phyloP scores from a whole-genome alignment of 805 yeast genomes.

The Teunomyces barrocoloradensis region DNA sequence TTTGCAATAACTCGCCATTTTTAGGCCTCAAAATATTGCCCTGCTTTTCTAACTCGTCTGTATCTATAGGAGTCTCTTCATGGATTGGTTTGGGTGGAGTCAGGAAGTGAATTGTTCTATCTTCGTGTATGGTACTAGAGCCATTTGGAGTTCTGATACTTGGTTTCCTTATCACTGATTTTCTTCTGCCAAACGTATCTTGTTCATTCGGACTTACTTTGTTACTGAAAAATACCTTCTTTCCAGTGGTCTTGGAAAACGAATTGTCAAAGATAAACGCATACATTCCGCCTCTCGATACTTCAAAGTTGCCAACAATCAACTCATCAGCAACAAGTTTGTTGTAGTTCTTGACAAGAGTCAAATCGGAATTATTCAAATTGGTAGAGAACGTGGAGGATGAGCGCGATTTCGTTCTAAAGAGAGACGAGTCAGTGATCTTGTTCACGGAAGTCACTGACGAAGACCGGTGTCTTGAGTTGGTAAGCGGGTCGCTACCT shows the following conservation, averaged over 20 bases:
- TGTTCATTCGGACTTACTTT: conserved; percentile 13
- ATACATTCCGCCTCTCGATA: conserved; percentile 62
- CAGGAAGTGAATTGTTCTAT: background rate
- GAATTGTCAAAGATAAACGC: conserved; percentile 94
- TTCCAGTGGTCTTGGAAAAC: conserved; percentile 79
- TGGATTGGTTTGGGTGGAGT: conserved; percentile 6
- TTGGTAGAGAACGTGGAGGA: conserved; percentile 36
- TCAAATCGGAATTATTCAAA: conserved; percentile 41
- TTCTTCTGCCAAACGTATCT: background rate
- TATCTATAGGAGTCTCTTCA: conserved; percentile 2
- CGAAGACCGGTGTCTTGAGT: conserved; percentile 4
- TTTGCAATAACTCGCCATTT: conserved; percentile 74
- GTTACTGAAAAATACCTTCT: conserved; percentile 67
- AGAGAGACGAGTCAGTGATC: conserved; percentile 29
- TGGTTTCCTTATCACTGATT: background rate
- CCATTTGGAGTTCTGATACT: background rate
- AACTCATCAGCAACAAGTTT: conserved; percentile 53
- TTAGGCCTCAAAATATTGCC: conserved; percentile 37
- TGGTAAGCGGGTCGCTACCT: background rate
- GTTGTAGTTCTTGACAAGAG: conserved; percentile 57
- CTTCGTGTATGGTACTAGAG: background rate
- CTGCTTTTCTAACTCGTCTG: conserved; percentile 2
- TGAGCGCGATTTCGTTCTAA: conserved; percentile 34
- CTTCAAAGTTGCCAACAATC: conserved; percentile 60
- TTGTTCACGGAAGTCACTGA: conserved; percentile 35